Evolutionary conservation across 257 asterid genomes (phyloP), one percentile per base, ranked within the genome.

Genomic region (Plectranthus barbatus): DNA sequence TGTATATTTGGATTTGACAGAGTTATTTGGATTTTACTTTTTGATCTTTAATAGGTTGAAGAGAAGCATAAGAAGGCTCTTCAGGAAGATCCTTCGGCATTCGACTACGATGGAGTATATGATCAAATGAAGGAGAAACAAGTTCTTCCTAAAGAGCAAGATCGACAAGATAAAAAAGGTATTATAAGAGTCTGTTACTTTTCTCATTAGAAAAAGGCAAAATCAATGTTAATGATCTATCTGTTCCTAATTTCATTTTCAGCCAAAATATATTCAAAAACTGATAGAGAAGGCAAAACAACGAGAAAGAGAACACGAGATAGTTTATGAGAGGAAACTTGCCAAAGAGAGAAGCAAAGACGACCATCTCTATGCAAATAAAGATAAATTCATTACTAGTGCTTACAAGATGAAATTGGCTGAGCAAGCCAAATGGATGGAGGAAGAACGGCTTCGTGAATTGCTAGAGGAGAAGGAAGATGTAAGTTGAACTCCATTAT

Each of bases 321-420:
- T n/a, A n/a, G n/a, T n/a, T n/a, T n/a, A n/a, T n/a, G n/a, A n/a
- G n/a, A n/a, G n/a, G n/a, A n/a, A n/a, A n/a, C n/a, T n/a, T n/a
- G n/a, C n/a, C n/a, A n/a, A 58, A 76, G 96, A 91, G 71, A 88
- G 96, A 80, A 83, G 79, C 67, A 69, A 82, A 73, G 96, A 91
- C 26, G 91, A 88, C 51, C 93, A 91, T 56, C 82, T 91, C 23
- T 85, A 57, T 72, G 84, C 87, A 15, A 95, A 84, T 66, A 91
- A 91, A 69, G 97, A 86, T 52, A 91, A 91, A 67, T 91, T 76
- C 29, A 84, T 91, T 34, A 87, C 97, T 31, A 68, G 89, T 74
- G 97, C 96, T 46, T 87, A 91, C 79, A 91, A 91, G 76, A 85
- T 57, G 87, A 91, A 87, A 76, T 85, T 91, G 37, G 95, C 91